Conservation (phyloP, 1,139 yeast genomes). For the Debaryomycetaceae sp. region DNA sequence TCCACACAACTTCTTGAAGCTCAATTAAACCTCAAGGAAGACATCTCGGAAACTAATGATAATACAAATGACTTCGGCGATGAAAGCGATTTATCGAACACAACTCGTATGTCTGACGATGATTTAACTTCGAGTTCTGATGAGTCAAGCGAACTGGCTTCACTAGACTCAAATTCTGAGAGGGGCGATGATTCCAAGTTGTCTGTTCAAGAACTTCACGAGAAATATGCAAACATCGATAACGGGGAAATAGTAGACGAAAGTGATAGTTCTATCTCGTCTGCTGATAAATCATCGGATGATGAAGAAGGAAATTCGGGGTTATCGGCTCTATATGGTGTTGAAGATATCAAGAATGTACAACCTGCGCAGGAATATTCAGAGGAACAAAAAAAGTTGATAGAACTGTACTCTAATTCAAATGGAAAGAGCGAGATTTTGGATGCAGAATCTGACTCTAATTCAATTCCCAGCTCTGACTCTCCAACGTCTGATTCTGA, state of each 20-base stretch:
- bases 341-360: conserved; percentile 14
- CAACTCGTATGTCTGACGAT: conserved; percentile 17
- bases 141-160: conserved; percentile 11
- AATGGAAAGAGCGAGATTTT: neutral
- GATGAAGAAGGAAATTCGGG: conserved; percentile 4
- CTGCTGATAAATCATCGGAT: conserved; percentile 4
- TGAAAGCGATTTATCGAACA: conserved; percentile 10
- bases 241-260: conserved; percentile 2
- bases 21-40: conserved; percentile 50
- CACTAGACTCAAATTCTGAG: conserved; percentile 25
- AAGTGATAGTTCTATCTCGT: neutral
- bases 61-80: conserved; percentile 15
- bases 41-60: conserved; percentile 13
- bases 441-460: conserved; percentile 9
- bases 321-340: conserved; percentile 1
- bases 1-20: conserved; percentile 89
- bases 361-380: conserved; percentile 9
- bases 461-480: conserved; percentile 9
- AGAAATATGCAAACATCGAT: conserved; percentile 59
- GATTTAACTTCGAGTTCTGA: conserved; percentile 13
- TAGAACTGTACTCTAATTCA: conserved; percentile 2
- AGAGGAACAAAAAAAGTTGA: conserved; percentile 2
- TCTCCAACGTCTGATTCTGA: conserved; percentile 18
- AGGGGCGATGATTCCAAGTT: conserved; percentile 51
- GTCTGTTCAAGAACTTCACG: conserved; percentile 61